Evolutionary conservation across 331 rosid genomes (phyloP), one percentile per base, ranked within the genome.

Genomic region (Prunus yedoensis): DNA sequence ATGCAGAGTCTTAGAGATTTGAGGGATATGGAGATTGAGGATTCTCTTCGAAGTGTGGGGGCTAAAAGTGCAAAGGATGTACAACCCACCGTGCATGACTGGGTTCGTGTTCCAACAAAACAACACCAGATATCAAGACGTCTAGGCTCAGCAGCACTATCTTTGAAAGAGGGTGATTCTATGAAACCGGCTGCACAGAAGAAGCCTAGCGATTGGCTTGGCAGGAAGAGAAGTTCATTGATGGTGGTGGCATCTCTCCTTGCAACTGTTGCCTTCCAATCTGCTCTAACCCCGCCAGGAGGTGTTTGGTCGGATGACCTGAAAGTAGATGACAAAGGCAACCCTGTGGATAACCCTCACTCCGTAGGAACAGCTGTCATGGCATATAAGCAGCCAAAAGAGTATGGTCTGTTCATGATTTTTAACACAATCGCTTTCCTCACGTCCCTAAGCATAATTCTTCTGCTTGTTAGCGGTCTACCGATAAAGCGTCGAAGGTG

Each of bases 161-260:
- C 70, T 2, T 46, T 60, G 3, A 71, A 57, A 46, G 74, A 38
- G 65, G 30, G 49, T 32, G 59, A n/a, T 2, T 45, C 51, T 25
- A 57, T 64, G 70, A 76, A 38, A 41, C 74, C 65, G 9, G 65
- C 17, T 4, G 51, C 4, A 27, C 65, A 65, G 14, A 35, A 57
- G 32, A 38, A 65, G 54, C 52, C 78, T 32, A 47, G 15, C 6
- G 81, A 82, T 25, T 82, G 82, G 85, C 79, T 82, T n/a, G 78
- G 79, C 7, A 77, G 85, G 64, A 82, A 77, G 75, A 59, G 79
- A 51, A 68, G 56, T 13, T 66, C 82, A 6, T 52, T 82, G 47
- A 82, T 77, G 85, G 79, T 77, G 59, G 85, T 77, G 68, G 82
- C 85, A 15, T 77, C 82, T 35, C 73, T 81, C 7, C 61, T 81